Evolutionary conservation across 306 rosid genomes (phyloP), one percentile per base, ranked within the genome.

Genomic region (Cyamopsis tetragonoloba): DNA sequence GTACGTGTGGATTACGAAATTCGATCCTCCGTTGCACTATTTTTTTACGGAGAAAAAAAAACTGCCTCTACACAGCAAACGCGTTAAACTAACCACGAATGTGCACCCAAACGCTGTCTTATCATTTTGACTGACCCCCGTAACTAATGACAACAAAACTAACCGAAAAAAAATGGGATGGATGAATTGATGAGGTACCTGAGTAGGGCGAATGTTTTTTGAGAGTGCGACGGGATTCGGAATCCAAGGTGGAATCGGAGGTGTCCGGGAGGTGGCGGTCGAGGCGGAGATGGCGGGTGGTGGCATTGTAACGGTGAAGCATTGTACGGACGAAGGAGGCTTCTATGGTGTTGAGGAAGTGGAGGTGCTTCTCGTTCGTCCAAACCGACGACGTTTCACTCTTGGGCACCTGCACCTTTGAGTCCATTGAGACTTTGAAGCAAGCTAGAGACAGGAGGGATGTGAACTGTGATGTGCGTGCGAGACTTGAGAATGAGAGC

Each of bases 331-430:
- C 92, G 47, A 91, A 91, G 24, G 92, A 88, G 13, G 88, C 81
- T 79, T 91, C 97, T 68, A 91, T 81, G 77, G 77, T 54, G 76
- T 77, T 86, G 20, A 91, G 80, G 83, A 73, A 91, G 42, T 46
- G 70, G 27, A 79, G 1, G 74, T 91, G 97, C 78, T 82, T 88
- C 84, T 91, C 92, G 31, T 91, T 65, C 0, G 97, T 91, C 97
- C 97, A 90, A 46, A 44, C 39, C 34, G 77, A 15, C 71, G 63
- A 14, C 1, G 75, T 78, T 75, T 75, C n/a, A n/a, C 2, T 11
- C 10, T 10, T 28, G 1, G 44, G 19, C 9, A 55, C 39, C 13
- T 24, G 60, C 18, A 71, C 17, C 24, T 4, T 42, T 1, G 32
- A 59, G 9, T 71, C 64, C 60, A 64, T 66, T 27, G 4, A 3